Evolutionary conservation across 140 eudicot genomes (phyloP).

Genomic region (Cichorium intybus): DNA sequence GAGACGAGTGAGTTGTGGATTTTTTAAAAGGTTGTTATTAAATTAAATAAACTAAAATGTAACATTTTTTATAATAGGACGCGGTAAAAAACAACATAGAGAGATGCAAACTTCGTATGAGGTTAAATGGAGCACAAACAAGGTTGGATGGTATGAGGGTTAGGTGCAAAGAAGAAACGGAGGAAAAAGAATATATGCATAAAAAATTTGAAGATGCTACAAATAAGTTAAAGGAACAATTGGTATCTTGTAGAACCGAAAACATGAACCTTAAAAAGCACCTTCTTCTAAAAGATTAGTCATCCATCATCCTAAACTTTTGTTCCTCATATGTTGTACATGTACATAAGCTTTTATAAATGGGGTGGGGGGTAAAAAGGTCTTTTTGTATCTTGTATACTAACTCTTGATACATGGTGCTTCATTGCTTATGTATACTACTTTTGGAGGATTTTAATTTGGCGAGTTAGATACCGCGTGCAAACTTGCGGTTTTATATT

Average conservation of each 20-base stretch:
- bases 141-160: conserved; percentile 56
- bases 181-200: conserved; percentile 68
- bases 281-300: conserved; percentile 38
- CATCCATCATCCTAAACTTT: not conserved
- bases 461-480: no score
- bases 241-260: conserved; percentile 46
- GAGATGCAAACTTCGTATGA: conserved; percentile 67
- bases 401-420: no score
- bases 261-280: conserved; percentile 66
- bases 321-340: not conserved
- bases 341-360: conserved; percentile 9
- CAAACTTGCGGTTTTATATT: no score
- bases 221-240: conserved; percentile 46
- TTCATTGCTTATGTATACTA: no score
- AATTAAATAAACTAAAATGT: no score
- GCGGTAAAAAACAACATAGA: conserved; percentile 27
- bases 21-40: no score
- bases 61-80: conserved; percentile 26
- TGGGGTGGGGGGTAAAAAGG: no score
- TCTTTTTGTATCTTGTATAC: no score
- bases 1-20: no score
- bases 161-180: conserved; percentile 54
- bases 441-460: no score
- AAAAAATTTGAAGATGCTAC: conserved; percentile 60
- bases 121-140: conserved; percentile 61